Evolutionary conservation across 331 rosid genomes (phyloP).

Genomic region (Acacia pycnantha): DNA sequence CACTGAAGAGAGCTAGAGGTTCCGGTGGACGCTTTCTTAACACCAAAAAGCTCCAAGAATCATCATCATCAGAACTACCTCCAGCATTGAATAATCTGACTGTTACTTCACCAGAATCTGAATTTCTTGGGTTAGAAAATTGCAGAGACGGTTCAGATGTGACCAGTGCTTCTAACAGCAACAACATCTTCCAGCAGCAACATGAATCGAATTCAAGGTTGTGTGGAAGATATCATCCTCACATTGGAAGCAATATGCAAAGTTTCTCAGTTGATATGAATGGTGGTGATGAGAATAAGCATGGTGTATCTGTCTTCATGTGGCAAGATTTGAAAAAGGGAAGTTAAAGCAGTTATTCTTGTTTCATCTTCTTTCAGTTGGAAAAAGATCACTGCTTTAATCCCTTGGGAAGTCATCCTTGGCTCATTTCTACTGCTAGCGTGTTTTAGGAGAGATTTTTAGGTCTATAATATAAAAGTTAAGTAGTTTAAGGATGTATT

Average conservation of each 20-base stretch:
- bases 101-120: slow-evolving; percentile 27
- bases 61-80: neutral
- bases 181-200: slow-evolving; percentile 33
- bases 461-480: neutral
- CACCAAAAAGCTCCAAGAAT: slow-evolving; percentile 34
- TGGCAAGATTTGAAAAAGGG: slow-evolving; percentile 21
- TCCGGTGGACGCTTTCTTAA: slow-evolving; percentile 70
- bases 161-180: slow-evolving; percentile 38
- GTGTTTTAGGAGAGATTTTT: neutral
- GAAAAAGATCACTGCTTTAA: slow-evolving; percentile 24
- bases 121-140: slow-evolving; percentile 28
- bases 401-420: slow-evolving; percentile 80
- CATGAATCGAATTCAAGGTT: slow-evolving; percentile 35
- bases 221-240: slow-evolving; percentile 46
- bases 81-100: slow-evolving; percentile 3
- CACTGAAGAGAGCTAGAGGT: slow-evolving; percentile 74
- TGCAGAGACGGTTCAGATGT: slow-evolving; percentile 37
- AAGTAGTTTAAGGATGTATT: neutral
- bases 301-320: slow-evolving; percentile 37
- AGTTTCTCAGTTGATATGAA: slow-evolving; percentile 30
- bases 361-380: slow-evolving; percentile 17
- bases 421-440: slow-evolving; percentile 36
- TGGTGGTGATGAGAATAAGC: slow-evolving; percentile 41
- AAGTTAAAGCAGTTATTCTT: slow-evolving; percentile 25
- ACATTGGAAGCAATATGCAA: slow-evolving; percentile 35